Conservation (phyloP, 768 basidiomycete species). For the Russula virescens region DNA sequence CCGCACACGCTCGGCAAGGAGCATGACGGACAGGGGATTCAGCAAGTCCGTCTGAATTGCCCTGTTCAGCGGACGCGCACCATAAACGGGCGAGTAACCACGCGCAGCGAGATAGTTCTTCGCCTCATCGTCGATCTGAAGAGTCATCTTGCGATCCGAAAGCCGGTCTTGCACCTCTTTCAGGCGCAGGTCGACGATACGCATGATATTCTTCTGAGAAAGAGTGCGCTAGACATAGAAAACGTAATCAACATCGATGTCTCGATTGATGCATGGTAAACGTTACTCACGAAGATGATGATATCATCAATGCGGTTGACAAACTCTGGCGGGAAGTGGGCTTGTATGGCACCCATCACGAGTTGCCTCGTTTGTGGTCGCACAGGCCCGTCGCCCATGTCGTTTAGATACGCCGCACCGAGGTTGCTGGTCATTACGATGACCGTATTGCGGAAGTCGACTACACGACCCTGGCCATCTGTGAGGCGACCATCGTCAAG, state of each 20-base stretch:
- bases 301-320: slow-evolving; percentile 87
- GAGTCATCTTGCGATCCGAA: slow-evolving; percentile 67
- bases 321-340: slow-evolving; percentile 90
- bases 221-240: slow-evolving; percentile 65
- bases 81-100: slow-evolving; percentile 79
- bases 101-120: slow-evolving; percentile 70
- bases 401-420: slow-evolving; percentile 70
- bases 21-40: slow-evolving; percentile 80
- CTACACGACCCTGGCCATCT: slow-evolving; percentile 85
- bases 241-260: slow-evolving; percentile 30
- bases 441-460: slow-evolving; percentile 86
- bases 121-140: slow-evolving; percentile 70
- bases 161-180: slow-evolving; percentile 82
- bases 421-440: slow-evolving; percentile 95
- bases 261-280: not conserved
- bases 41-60: slow-evolving; percentile 89
- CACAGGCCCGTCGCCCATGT: slow-evolving; percentile 68
- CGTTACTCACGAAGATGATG: slow-evolving; percentile 55
- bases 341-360: slow-evolving; percentile 75
- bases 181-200: slow-evolving; percentile 86
- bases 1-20: slow-evolving; percentile 75
- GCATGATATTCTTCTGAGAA: slow-evolving; percentile 67
- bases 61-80: slow-evolving; percentile 88
- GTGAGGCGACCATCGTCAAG: slow-evolving; percentile 90
- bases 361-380: slow-evolving; percentile 50